phyloP scores from a whole-genome alignment of 768 basidiomycete genomes.

The Amanita jacksonii region DNA sequence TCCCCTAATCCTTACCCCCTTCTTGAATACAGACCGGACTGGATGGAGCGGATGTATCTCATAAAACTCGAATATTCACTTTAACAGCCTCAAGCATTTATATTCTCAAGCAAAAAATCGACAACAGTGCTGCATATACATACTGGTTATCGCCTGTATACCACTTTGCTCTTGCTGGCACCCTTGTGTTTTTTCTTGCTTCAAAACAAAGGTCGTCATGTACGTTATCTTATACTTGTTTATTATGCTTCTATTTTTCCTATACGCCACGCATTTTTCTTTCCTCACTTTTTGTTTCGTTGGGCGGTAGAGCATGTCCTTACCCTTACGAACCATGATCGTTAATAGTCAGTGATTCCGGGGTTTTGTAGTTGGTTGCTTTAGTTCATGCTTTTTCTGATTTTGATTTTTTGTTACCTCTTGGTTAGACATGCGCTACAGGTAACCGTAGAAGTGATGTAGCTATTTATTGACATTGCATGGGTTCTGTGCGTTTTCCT shows the following conservation, averaged over 20 bases:
- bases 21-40: neutral
- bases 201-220: neutral
- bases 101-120: neutral
- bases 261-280: neutral
- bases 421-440: slow-evolving; percentile 3
- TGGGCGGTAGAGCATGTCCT: no score
- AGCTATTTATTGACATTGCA: slow-evolving; percentile 6
- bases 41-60: slow-evolving; percentile 2
- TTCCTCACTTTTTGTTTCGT: neutral
- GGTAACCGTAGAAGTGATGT: neutral
- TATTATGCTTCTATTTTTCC: neutral
- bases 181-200: slow-evolving; percentile 9
- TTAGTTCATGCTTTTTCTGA: no score
- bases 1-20: neutral
- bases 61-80: neutral
- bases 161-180: slow-evolving; percentile 9
- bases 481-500: no score
- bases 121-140: slow-evolving; percentile 12
- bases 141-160: slow-evolving; percentile 6
- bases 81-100: no score
- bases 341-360: no score
- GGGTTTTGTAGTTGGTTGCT: no score
- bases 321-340: no score
- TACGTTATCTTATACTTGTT: slow-evolving; percentile 5
- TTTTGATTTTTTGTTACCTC: neutral